These are phyloP conservation scores for Leonotis leonurus DNA, from an alignment of 257 asterid genomes.

Conservation along the genomic window DNA sequence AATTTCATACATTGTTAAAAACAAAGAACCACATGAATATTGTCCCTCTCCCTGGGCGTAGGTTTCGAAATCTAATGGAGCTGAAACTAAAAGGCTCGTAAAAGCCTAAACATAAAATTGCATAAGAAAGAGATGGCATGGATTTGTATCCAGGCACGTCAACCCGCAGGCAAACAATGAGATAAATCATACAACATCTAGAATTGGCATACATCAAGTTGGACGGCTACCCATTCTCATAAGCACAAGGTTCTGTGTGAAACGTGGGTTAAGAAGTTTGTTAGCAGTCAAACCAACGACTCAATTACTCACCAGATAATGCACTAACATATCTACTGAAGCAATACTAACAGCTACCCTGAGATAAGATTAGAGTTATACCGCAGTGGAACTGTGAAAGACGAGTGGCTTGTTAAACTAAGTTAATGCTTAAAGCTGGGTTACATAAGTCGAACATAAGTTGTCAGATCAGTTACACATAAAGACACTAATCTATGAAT, in stretches of 20 bases:
- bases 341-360: conserved; percentile 5
- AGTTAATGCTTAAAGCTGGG: conserved; percentile 14
- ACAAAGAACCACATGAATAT: conserved; percentile 5
- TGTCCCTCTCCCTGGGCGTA: conserved; percentile 7
- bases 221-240: conserved; percentile 10
- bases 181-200: conserved; percentile 2
- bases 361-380: conserved; percentile 14
- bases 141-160: conserved; percentile 6
- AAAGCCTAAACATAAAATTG: conserved; percentile 3
- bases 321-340: background rate
- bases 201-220: conserved; percentile 5
- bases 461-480: conserved; percentile 21
- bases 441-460: conserved; percentile 13
- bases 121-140: background rate
- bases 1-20: conserved; percentile 31
- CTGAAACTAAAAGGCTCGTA: conserved; percentile 9
- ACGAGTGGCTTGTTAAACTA: conserved; percentile 14
- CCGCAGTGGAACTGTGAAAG: no score
- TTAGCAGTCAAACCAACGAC: conserved; percentile 21
- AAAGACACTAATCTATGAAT: conserved; percentile 19
- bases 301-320: conserved; percentile 5
- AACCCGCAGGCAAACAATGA: conserved; percentile 11
- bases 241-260: conserved; percentile 11
- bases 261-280: conserved; percentile 6
- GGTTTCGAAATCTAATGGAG: background rate